phyloP scores from a whole-genome alignment of 1,284 basidiomycete species.

The Fomitopsis schrenkii region DNA sequence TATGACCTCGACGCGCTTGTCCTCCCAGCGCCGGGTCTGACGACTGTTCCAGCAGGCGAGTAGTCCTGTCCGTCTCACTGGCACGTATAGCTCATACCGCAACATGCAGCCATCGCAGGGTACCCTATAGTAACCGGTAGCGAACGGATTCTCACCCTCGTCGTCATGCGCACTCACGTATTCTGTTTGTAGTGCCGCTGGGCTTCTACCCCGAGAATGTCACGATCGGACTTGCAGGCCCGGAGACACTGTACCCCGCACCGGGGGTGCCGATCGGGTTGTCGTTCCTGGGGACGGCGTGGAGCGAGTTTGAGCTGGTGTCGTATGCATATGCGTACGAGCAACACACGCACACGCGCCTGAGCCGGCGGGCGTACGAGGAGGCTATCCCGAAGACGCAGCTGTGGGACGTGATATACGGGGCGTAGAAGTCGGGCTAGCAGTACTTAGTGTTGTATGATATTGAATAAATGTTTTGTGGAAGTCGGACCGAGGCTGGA shows the following conservation, averaged over 20 bases:
- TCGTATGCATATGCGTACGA: conserved; percentile 64
- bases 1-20: conserved; percentile 56
- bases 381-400: conserved; percentile 46
- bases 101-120: conserved; percentile 44
- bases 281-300: conserved; percentile 61
- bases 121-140: conserved; percentile 57
- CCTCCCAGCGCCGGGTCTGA: conserved; percentile 48
- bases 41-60: conserved; percentile 37
- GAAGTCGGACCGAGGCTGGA: too few species aligned
- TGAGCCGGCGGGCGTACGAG: conserved; percentile 38
- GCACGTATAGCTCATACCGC: not conserved
- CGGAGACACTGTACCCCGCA: conserved; percentile 43
- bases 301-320: conserved; percentile 56
- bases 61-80: not conserved
- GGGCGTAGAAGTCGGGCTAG: not conserved
- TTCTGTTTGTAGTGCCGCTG: conserved; percentile 42
- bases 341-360: conserved; percentile 55
- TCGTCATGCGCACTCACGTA: not conserved
- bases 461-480: too few species aligned
- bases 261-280: conserved; percentile 63
- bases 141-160: conserved; percentile 1
- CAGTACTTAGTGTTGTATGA: too few species aligned
- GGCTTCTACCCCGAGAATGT: conserved; percentile 55
- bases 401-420: conserved; percentile 36
- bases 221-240: conserved; percentile 24